Percentiles rank a stretch among this genome's conserved stretches.
Evolutionary conservation across 2,329 filamentous ascomycete genomes (phyloP).

Genomic region (Dothideomycetes sp.): DNA sequence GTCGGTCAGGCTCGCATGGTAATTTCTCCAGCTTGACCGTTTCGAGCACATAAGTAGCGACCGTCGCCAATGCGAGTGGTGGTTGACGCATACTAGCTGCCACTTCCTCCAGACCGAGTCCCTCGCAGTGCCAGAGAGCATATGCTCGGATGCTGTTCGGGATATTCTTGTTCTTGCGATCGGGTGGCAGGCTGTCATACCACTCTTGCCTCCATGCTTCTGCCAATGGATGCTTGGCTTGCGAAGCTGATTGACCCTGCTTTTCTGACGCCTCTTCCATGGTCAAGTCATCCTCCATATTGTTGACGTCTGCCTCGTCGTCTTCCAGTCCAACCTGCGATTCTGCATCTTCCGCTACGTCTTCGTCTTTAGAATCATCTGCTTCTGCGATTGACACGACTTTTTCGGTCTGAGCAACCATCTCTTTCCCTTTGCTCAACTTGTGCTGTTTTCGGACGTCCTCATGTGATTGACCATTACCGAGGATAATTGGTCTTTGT

Average conservation of each 20-base stretch:
- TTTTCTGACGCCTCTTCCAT: not conserved
- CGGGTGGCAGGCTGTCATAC: not conserved
- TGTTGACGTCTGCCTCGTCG: not conserved
- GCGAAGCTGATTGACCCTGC: not conserved
- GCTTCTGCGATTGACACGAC: not conserved
- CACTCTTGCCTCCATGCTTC: slow-evolving; percentile 1
- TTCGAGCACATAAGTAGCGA: slow-evolving; percentile 51
- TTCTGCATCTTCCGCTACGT: slow-evolving; percentile 5
- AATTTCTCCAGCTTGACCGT: slow-evolving; percentile 41
- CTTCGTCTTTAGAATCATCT: not conserved
- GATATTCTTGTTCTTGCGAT: not conserved
- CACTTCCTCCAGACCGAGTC: slow-evolving; percentile 41
- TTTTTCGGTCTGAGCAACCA: not conserved
- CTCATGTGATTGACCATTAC: slow-evolving; percentile 31
- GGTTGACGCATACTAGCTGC: slow-evolving; percentile 51
- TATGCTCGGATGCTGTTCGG: slow-evolving; percentile 46
- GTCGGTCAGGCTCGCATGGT: slow-evolving; percentile 1
- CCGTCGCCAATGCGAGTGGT: slow-evolving; percentile 48
- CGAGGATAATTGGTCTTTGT: slow-evolving; percentile 52
- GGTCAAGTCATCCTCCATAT: not conserved
- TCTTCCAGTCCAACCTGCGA: not conserved
- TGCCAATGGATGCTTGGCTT: not conserved
- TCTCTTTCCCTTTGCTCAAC: not conserved
- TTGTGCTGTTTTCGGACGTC: slow-evolving; percentile 1
- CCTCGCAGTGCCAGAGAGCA: slow-evolving; percentile 53